Conservation (phyloP, 2,329 filamentous ascomycete genomes). For the Colletotrichum trifolii region DNA sequence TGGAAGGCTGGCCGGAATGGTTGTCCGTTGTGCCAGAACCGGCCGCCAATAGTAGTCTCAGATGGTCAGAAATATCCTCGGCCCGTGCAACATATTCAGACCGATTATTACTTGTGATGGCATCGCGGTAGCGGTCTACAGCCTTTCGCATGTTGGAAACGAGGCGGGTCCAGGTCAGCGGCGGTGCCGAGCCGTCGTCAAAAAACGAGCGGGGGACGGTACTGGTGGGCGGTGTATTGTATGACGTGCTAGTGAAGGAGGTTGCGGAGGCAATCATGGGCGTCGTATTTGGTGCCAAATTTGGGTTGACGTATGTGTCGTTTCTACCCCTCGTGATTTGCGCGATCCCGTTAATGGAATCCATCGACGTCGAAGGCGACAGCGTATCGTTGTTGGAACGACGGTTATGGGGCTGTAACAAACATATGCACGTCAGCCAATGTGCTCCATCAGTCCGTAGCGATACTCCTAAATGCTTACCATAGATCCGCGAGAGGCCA, state of each 20-base stretch:
- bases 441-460: background rate
- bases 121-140: constrained; percentile 89
- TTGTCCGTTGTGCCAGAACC: constrained; percentile 98
- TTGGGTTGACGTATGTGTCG: constrained; percentile 63
- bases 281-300: constrained; percentile 47
- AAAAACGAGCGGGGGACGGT: constrained; percentile 86
- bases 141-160: constrained; percentile 93
- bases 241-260: constrained; percentile 69
- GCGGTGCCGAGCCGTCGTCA: constrained; percentile 83
- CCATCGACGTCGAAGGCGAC: constrained; percentile 90
- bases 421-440: constrained; percentile 16
- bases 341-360: constrained; percentile 82
- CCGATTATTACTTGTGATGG: constrained; percentile 84
- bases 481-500: constrained; percentile 75
- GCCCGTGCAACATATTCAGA: constrained; percentile 93
- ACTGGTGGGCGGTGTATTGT: constrained; percentile 67
- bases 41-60: constrained; percentile 91
- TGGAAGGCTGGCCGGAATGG: constrained; percentile 98
- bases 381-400: constrained; percentile 77
- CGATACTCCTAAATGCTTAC: constrained; percentile 56
- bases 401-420: constrained; percentile 67
- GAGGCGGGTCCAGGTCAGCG: constrained; percentile 88
- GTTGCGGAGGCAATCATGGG: constrained; percentile 69
- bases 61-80: constrained; percentile 98
- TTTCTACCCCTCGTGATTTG: constrained; percentile 66